Evolutionary conservation across 2,329 filamentous ascomycete species (phyloP).

Genomic region (Plectosphaerella plurivora): DNA sequence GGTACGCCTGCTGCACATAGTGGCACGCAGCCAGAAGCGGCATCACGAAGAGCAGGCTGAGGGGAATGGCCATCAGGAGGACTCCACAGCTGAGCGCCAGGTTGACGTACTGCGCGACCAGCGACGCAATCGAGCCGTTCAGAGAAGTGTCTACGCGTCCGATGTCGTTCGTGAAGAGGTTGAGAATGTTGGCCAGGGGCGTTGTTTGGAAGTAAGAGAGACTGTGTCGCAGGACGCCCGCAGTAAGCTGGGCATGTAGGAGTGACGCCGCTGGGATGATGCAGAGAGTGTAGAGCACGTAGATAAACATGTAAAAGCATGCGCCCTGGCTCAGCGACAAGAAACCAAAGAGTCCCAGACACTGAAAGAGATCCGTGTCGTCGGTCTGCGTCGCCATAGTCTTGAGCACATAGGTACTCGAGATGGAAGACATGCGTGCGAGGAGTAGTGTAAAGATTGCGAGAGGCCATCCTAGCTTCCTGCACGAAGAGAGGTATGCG

Average conservation of each 20-base stretch:
- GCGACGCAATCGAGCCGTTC: neutral
- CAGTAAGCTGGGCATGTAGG: neutral
- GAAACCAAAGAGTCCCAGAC: neutral
- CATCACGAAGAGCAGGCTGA: neutral
- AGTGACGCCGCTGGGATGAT: neutral
- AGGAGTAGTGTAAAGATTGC: neutral
- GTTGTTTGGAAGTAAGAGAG: constrained; percentile 18
- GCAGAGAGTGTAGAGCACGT: constrained; percentile 36
- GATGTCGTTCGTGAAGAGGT: constrained; percentile 21
- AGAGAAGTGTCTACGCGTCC: constrained; percentile 12
- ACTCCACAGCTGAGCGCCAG: neutral
- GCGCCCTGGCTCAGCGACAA: constrained; percentile 56
- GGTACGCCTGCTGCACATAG: neutral
- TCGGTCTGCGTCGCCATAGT: neutral
- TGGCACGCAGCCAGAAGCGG: neutral
- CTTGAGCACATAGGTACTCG: neutral
- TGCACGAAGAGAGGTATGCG: neutral
- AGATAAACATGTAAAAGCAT: constrained; percentile 62
- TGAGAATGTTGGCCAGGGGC: constrained; percentile 22
- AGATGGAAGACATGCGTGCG: neutral
- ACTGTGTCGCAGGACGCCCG: constrained; percentile 4
- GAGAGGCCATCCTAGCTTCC: neutral
- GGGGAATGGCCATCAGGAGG: constrained; percentile 1
- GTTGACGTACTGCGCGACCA: neutral
- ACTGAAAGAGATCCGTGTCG: neutral